These are phyloP conservation scores for Emergomyces orientalis DNA, from an alignment of 2,329 filamentous ascomycete species.

Conservation along the genomic window DNA sequence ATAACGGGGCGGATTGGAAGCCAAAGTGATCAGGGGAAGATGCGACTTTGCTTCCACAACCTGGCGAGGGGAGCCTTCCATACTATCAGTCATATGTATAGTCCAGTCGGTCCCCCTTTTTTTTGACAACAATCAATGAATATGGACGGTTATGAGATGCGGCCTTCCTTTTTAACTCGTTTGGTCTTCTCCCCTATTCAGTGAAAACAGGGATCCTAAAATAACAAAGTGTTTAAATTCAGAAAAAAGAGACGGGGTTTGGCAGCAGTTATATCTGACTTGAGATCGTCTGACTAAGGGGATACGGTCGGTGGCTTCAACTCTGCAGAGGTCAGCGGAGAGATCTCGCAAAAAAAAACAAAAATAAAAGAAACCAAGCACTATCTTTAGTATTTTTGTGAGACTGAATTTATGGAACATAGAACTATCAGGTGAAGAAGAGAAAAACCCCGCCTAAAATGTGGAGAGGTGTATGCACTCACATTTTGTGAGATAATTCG, in stretches of 20 bases:
- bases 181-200: neutral
- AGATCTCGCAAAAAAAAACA: neutral
- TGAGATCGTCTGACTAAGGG: too few species aligned
- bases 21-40: conserved; percentile 66
- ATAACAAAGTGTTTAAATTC: neutral
- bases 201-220: neutral
- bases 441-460: neutral
- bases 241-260: neutral
- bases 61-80: neutral
- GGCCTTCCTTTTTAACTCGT: neutral
- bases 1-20: conserved; percentile 78
- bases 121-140: neutral
- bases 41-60: conserved; percentile 71
- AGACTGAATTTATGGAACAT: neutral
- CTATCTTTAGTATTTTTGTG: neutral
- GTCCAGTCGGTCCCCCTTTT: neutral
- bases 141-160: neutral
- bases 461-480: neutral
- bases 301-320: neutral
- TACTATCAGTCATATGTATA: neutral
- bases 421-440: neutral
- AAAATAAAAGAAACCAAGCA: neutral
- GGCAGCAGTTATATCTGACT: too few species aligned
- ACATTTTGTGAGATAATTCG: neutral
- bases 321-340: neutral